Percentiles rank a stretch among this genome's conserved stretches.
Evolutionary conservation across 208 protist genomes (phyloP).

Genomic region (Porcisia deanei): DNA sequence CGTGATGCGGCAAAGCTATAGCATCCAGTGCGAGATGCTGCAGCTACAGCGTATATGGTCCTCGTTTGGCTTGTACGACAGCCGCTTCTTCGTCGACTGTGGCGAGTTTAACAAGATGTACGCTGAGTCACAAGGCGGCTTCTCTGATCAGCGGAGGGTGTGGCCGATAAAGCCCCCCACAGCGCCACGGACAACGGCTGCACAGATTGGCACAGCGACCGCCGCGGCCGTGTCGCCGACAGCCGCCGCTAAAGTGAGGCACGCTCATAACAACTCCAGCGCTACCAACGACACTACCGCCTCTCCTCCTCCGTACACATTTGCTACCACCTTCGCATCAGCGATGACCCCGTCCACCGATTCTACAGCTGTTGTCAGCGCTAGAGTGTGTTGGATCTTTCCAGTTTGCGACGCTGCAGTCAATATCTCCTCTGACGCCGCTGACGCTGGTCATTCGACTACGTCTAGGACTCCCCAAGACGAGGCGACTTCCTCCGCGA

Average conservation of each 20-base stretch:
- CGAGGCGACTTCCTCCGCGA: slow-evolving; percentile 19
- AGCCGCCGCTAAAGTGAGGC: neutral
- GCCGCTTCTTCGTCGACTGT: slow-evolving; percentile 29
- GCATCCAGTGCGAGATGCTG: slow-evolving; percentile 42
- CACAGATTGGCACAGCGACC: too few species aligned
- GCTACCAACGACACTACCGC: neutral
- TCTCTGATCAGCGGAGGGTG: slow-evolving; percentile 25
- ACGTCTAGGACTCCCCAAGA: slow-evolving; percentile 16
- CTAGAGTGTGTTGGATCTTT: slow-evolving; percentile 11
- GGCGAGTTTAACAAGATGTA: slow-evolving; percentile 28
- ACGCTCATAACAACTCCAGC: neutral
- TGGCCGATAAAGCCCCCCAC: neutral
- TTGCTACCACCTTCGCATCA: neutral
- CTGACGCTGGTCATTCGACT: slow-evolving; percentile 11
- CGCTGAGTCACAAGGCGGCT: slow-evolving; percentile 30
- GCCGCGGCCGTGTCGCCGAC: neutral
- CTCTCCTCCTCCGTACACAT: neutral
- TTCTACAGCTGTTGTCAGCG: neutral
- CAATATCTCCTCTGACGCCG: slow-evolving; percentile 16
- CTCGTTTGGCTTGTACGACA: slow-evolving; percentile 41
- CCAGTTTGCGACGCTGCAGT: slow-evolving; percentile 8
- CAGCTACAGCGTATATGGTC: slow-evolving; percentile 55
- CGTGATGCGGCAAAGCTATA: slow-evolving; percentile 48
- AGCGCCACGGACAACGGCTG: neutral
- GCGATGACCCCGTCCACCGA: neutral